Base-by-base conservation (phyloP, 768 basidiomycete species). In the Suillus occidentalis region DNA sequence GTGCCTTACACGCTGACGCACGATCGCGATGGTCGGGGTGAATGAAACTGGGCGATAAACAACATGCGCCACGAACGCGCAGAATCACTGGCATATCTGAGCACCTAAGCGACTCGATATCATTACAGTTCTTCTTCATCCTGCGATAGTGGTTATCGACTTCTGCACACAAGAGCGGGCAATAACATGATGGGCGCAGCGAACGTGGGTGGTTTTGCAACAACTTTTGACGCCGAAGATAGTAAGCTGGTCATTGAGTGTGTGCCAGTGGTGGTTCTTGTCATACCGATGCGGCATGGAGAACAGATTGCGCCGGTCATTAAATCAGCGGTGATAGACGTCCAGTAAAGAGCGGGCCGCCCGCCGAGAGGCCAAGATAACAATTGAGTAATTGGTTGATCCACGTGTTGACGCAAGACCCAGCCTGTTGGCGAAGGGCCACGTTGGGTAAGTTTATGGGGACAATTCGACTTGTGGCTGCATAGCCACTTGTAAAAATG, bases 221-320 rank as follows among this genome's bases (percentile, higher is more conserved):
- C 22, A 39, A 22, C 57, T 20, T 40, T 28, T 20, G 52, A 74
- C 68, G 13, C 70, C 67, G 4, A 66, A 59, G 40, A 75, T 68
- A 22, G 68, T 55, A 53, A 68, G 63, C 10, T 69, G 62, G n/a
- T 70, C 64, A 52, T 74, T 67, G 43, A 76, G 63, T n/a, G 72
- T 65, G 43, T 28, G 28, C 28, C 28, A 28, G 28, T 77, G 72
- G 66, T 70, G 73, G 16, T 70, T 73, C 45, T 67, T 70, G 25
- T 69, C 65, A 28, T 74, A 65, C 56, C 59, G 63, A 47, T 73
- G 71, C 34, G 34, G 59, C 67, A 69, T 55, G 75, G 64, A 52
- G 61, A 72, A 59, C 66, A 71, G 16, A 40, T 12, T 9, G 22
- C 25, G 18, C 13, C 18, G 25, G 31, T 36, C 13, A 36, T 22